A percentile compares a stretch with the other conserved stretches of the same genome.
phyloP scores from a whole-genome alignment of 2,329 filamentous ascomycete species.

The Ophidiomyces ophidiicola region DNA sequence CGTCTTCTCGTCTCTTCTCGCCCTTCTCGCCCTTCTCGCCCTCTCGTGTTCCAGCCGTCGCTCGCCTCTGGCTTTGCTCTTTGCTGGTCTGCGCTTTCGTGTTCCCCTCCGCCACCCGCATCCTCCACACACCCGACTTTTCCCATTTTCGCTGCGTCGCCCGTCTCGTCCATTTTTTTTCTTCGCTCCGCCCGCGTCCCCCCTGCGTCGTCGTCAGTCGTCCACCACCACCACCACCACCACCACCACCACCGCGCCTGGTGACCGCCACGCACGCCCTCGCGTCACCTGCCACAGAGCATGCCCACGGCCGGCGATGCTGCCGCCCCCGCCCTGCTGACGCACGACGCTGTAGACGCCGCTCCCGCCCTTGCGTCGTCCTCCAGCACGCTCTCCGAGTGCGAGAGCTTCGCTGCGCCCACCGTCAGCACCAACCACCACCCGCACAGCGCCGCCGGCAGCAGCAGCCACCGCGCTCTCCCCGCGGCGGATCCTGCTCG shows the following conservation, averaged over 20 bases:
- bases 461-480: constrained; percentile 1
- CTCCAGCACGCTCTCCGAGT: no score
- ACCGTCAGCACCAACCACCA: neutral
- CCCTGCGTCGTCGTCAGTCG: no score
- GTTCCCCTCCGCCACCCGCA: constrained; percentile 14
- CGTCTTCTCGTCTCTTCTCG: constrained; percentile 10
- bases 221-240: no score
- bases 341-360: no score
- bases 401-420: no score
- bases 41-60: neutral
- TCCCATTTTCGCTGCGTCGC: no score
- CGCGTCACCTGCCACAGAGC: no score
- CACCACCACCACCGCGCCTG: no score
- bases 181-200: neutral
- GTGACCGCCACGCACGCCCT: no score
- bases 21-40: constrained; percentile 13
- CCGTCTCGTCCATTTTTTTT: neutral
- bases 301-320: no score
- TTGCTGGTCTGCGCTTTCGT: no score
- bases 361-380: neutral
- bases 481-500: neutral
- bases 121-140: constrained; percentile 1
- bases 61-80: constrained; percentile 10
- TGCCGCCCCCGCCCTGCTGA: no score
- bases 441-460: neutral